These are phyloP conservation scores for Clarireedia monteithiana DNA, from an alignment of 2,329 filamentous ascomycete genomes.

Conservation along the genomic window DNA sequence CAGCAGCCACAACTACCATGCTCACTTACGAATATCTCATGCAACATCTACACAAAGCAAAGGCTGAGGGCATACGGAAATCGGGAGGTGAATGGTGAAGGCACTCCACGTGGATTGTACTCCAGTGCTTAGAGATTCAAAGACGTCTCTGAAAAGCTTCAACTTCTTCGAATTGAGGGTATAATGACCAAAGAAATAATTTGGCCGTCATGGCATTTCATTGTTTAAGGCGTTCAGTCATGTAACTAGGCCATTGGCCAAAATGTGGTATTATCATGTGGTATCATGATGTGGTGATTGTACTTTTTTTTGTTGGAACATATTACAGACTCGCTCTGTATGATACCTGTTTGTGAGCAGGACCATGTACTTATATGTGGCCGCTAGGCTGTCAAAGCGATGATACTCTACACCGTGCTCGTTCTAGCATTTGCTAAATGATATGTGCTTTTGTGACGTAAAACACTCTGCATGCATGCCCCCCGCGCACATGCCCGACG, in stretches of 20 bases:
- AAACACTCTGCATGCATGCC: not conserved
- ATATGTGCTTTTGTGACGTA: not conserved
- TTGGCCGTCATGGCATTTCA: slow-evolving; percentile 5
- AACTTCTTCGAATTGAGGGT: not conserved
- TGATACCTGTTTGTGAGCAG: slow-evolving; percentile 7
- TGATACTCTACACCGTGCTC: not conserved
- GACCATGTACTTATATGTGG: slow-evolving; percentile 15
- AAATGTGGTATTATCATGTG: slow-evolving; percentile 3
- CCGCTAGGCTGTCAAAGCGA: slow-evolving; percentile 6
- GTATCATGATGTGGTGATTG: slow-evolving; percentile 2
- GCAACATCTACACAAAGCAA: slow-evolving; percentile 23
- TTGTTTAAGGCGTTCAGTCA: slow-evolving; percentile 15
- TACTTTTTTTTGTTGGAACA: slow-evolving; percentile 1
- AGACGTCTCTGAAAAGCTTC: not conserved
- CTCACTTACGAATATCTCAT: slow-evolving; percentile 81
- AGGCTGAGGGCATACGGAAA: slow-evolving; percentile 22
- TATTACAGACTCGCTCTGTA: slow-evolving; percentile 12
- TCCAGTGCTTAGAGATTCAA: not conserved
- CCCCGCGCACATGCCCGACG: not conserved
- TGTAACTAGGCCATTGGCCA: slow-evolving; percentile 5
- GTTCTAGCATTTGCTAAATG: not conserved
- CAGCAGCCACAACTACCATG: slow-evolving; percentile 95
- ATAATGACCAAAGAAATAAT: not conserved
- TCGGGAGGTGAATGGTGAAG: slow-evolving; percentile 12
- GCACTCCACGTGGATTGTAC: not conserved